A percentile compares a stretch with the other conserved stretches of the same genome.
Evolutionary conservation across 2,329 filamentous ascomycete genomes (phyloP).

Genomic region (Fusarium sambucinum): DNA sequence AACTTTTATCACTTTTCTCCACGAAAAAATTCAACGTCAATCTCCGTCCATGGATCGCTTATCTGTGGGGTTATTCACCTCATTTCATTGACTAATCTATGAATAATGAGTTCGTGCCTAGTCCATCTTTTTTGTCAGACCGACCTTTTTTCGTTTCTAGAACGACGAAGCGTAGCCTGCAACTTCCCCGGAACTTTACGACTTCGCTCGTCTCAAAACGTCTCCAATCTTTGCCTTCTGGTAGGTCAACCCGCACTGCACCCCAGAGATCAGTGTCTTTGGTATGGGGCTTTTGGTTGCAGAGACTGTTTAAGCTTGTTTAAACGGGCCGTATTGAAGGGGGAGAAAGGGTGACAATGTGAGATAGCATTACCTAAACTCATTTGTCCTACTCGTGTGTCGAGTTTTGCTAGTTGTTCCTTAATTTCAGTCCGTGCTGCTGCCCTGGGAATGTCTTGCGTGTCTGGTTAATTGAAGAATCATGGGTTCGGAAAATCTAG

Average conservation of each 20-base stretch:
- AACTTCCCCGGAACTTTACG: conserved; percentile 19
- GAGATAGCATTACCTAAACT: background rate
- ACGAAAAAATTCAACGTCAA: background rate
- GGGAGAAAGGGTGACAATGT: background rate
- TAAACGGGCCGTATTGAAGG: conserved; percentile 13
- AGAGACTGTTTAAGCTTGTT: conserved; percentile 24
- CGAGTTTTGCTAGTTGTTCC: background rate
- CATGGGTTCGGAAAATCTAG: no score
- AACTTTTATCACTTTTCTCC: background rate
- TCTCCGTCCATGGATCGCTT: conserved; percentile 30
- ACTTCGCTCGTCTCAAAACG: background rate
- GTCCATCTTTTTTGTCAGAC: conserved; percentile 20
- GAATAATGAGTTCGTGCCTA: conserved; percentile 17
- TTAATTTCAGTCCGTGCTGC: background rate
- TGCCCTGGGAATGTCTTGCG: background rate
- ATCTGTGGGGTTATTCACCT: conserved; percentile 33
- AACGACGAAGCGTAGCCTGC: background rate
- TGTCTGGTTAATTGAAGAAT: background rate
- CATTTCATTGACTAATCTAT: conserved; percentile 37
- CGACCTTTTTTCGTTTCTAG: background rate
- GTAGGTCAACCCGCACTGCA: conserved; percentile 25
- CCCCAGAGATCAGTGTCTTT: conserved; percentile 17
- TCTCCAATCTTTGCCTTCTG: background rate
- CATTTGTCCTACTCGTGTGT: background rate
- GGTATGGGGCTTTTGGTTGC: conserved; percentile 1